Conservation (phyloP, 2,329 filamentous ascomycete species). For the Colletotrichum sp. region DNA sequence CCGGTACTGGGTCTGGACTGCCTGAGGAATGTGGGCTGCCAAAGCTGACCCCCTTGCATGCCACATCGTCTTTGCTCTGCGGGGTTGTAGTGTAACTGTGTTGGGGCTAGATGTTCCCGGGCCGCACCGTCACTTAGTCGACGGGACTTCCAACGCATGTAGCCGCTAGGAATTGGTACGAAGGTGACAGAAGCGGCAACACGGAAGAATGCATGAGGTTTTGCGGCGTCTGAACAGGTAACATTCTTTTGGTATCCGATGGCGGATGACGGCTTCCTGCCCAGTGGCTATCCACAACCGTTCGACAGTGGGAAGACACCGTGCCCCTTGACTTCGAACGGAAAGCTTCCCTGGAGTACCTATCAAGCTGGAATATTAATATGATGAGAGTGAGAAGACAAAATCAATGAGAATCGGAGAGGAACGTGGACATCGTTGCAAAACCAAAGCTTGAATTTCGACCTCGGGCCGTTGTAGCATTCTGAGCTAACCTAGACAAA, state of each 20-base stretch:
- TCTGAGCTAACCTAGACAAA: neutral
- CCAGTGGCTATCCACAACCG: neutral
- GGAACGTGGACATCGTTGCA: neutral
- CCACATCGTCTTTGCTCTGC: neutral
- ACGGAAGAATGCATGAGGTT: neutral
- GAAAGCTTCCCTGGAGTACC: neutral
- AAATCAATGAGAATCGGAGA: neutral
- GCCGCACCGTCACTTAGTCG: neutral
- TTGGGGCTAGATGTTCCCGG: neutral
- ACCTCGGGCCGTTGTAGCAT: neutral
- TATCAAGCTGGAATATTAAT: neutral
- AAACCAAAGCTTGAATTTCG: neutral
- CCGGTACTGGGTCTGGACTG: neutral
- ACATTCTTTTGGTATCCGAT: neutral
- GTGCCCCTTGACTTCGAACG: neutral
- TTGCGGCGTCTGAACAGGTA: neutral
- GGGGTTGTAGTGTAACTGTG: neutral
- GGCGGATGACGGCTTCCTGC: neutral
- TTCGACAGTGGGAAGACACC: neutral
- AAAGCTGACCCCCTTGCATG: neutral
- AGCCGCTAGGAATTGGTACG: neutral
- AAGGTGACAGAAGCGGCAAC: neutral
- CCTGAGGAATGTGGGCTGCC: neutral
- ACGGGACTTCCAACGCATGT: neutral
- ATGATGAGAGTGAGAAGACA: neutral